Conservation (phyloP, 305 asterid genomes). For the Fraxinus sp. region DNA sequence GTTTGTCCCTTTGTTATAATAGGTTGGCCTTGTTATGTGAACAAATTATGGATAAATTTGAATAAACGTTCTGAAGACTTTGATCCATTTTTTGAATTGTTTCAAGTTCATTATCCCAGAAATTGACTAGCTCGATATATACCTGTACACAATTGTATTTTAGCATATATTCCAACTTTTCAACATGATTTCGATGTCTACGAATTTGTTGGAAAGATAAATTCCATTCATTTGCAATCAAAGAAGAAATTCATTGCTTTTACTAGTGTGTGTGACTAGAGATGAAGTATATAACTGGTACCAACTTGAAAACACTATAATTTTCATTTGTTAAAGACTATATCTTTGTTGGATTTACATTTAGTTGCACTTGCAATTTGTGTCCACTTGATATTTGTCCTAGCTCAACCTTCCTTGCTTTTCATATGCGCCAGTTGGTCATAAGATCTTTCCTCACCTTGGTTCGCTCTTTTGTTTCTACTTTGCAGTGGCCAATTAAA, state of each 20-base stretch:
- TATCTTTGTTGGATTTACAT: constrained; percentile 15
- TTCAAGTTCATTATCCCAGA: neutral
- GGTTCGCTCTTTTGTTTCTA: neutral
- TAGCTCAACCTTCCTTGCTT: constrained; percentile 16
- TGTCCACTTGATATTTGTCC: constrained; percentile 12
- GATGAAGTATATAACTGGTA: neutral
- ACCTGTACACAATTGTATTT: neutral
- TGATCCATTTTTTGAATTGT: constrained; percentile 3
- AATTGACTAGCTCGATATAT: neutral
- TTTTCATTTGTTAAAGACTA: neutral
- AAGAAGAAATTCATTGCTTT: constrained; percentile 3
- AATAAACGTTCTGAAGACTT: neutral
- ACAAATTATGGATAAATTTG: constrained; percentile 9
- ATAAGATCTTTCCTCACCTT: neutral
- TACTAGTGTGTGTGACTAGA: constrained; percentile 9
- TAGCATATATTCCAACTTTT: neutral
- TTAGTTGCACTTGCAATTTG: neutral
- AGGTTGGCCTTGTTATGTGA: constrained; percentile 1
- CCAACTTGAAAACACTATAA: neutral
- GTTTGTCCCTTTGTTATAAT: constrained; percentile 1
- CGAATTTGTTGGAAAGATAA: neutral
- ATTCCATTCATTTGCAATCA: constrained; percentile 16
- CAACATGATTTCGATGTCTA: neutral
- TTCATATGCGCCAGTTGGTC: constrained; percentile 13
- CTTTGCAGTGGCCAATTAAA: neutral